Percentiles rank a stretch among this genome's conserved stretches.
phyloP scores from a whole-genome alignment of 345 rosid species.

The Eutrema heterophyllum region DNA sequence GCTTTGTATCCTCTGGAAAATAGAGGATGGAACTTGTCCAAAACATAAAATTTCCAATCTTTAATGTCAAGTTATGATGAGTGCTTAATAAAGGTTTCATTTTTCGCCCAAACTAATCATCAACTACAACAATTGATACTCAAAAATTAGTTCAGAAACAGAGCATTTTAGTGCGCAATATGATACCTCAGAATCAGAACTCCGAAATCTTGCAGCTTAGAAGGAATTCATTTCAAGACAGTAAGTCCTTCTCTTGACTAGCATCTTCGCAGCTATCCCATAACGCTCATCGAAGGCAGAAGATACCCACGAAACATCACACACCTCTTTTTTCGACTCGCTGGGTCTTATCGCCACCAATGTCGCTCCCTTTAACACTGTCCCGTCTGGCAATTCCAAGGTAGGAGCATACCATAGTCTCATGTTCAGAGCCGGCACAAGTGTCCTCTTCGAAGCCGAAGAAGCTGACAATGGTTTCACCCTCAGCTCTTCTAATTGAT shows the following conservation, averaged over 20 bases:
- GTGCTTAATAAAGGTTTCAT: not conserved
- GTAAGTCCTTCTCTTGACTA: constrained; percentile 87
- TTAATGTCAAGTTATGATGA: not conserved
- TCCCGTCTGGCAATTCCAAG: constrained; percentile 76
- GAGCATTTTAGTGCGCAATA: not conserved
- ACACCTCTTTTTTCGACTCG: constrained; percentile 61
- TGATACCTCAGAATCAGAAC: constrained; percentile 21
- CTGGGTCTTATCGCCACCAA: constrained; percentile 92
- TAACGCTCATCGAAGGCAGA: constrained; percentile 76
- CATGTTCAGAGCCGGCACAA: constrained; percentile 93
- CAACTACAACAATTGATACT: not conserved
- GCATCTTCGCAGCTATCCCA: constrained; percentile 88
- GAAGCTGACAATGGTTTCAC: constrained; percentile 91
- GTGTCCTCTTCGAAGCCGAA: constrained; percentile 91
- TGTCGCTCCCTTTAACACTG: constrained; percentile 81
- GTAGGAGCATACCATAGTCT: constrained; percentile 93
- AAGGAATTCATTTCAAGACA: constrained; percentile 99
- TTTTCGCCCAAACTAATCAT: not conserved
- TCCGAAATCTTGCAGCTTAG: constrained; percentile 16
- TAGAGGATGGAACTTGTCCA: not conserved
- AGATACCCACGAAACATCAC: constrained; percentile 79
- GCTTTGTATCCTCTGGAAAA: not conserved
- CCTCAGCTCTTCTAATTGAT: constrained; percentile 86
- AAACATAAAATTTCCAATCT: not conserved
- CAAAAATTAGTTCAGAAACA: not conserved